phyloP scores from a whole-genome alignment of 108 stramenopile genomes.

The Aurantiochytrium sp. region DNA sequence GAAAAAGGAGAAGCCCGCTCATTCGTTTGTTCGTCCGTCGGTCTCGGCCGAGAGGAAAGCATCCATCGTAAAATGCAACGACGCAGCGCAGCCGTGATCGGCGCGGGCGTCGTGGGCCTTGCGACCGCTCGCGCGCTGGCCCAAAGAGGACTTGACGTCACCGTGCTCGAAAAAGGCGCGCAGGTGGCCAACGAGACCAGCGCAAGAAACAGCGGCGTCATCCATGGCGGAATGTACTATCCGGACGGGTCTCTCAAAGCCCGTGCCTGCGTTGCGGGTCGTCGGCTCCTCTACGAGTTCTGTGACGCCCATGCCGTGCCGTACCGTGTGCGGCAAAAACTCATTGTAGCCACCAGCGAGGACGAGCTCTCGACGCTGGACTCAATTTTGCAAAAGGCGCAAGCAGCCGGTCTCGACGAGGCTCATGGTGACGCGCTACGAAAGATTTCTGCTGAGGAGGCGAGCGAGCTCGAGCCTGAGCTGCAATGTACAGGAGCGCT shows the following conservation, averaged over 20 bases:
- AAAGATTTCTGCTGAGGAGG: constrained; percentile 15
- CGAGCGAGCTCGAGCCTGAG: constrained; percentile 29
- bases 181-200: neutral
- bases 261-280: neutral
- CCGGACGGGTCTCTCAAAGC: neutral
- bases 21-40: too few relatives aligned
- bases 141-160: neutral
- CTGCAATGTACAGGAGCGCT: constrained; percentile 22
- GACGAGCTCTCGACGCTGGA: neutral
- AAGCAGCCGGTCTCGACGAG: constrained; percentile 22
- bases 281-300: constrained; percentile 1
- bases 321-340: constrained; percentile 10
- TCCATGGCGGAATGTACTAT: constrained; percentile 15
- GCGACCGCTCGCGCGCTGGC: neutral
- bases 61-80: neutral
- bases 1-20: too few relatives aligned
- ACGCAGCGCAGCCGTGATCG: neutral
- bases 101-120: neutral
- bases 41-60: too few relatives aligned
- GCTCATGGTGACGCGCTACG: neutral
- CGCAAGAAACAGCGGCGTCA: neutral
- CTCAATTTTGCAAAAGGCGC: constrained; percentile 18
- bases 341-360: constrained; percentile 26
- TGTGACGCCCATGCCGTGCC: neutral
- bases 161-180: neutral